Evolutionary conservation across 1,284 basidiomycete genomes (phyloP).

Genomic region (Puccinia horiana): DNA sequence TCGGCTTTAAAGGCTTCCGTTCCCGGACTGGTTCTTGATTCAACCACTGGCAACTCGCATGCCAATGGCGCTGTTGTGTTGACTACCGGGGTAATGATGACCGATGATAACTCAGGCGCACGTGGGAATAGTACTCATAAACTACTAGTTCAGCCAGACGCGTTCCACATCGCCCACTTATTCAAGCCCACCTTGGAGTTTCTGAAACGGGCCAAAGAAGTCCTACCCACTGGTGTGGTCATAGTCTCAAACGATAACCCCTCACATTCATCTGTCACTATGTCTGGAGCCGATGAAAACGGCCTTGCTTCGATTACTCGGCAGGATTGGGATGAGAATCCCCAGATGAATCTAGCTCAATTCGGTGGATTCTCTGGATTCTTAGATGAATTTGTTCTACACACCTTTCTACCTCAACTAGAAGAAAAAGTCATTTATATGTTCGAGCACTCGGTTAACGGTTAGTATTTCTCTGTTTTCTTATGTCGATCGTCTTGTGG

Average conservation of each 20-base stretch:
- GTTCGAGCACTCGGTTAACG: constrained; percentile 81
- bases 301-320: neutral
- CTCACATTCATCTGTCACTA: neutral
- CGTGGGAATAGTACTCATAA: constrained; percentile 70
- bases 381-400: constrained; percentile 90
- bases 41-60: constrained; percentile 61
- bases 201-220: constrained; percentile 69
- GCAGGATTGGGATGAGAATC: constrained; percentile 34
- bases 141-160: constrained; percentile 81
- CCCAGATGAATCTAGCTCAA: constrained; percentile 56
- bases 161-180: constrained; percentile 89
- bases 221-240: constrained; percentile 70
- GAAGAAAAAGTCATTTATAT: constrained; percentile 88
- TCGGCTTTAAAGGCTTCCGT: constrained; percentile 83
- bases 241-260: constrained; percentile 62
- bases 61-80: constrained; percentile 7
- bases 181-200: constrained; percentile 91
- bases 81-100: constrained; percentile 18
- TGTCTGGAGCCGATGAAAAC: neutral
- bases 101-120: constrained; percentile 49
- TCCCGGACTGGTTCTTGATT: constrained; percentile 74
- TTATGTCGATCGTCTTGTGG: neutral
- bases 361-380: constrained; percentile 70
- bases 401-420: constrained; percentile 88
- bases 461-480: constrained; percentile 60